These are phyloP conservation scores for Phytophthora chlamydospora DNA, from an alignment of 352 stramenopile genomes.

Conservation along the genomic window DNA sequence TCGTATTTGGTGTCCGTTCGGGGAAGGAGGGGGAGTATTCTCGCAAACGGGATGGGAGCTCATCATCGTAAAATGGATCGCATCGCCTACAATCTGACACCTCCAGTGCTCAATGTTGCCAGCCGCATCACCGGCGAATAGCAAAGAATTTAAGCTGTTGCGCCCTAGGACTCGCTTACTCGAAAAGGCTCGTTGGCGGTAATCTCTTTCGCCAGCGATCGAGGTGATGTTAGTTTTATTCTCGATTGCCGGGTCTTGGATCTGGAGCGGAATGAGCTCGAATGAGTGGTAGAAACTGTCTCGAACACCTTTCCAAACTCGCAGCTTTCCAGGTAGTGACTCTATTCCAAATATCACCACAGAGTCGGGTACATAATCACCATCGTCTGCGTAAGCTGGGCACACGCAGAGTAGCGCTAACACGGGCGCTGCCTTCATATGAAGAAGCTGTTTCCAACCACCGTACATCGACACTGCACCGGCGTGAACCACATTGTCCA, in stretches of 20 bases:
- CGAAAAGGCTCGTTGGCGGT: slow-evolving; percentile 80
- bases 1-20: slow-evolving; percentile 5
- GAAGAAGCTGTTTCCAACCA: slow-evolving; percentile 62
- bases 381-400: slow-evolving; percentile 78
- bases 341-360: slow-evolving; percentile 74
- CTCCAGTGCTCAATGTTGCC: slow-evolving; percentile 80
- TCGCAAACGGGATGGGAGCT: slow-evolving; percentile 40
- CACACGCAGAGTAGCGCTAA: slow-evolving; percentile 66
- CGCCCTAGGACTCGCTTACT: slow-evolving; percentile 39
- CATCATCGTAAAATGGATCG: slow-evolving; percentile 81
- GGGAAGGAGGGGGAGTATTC: slow-evolving; percentile 9
- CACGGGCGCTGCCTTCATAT: slow-evolving; percentile 35
- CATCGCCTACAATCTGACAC: slow-evolving; percentile 54
- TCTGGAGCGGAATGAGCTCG: slow-evolving; percentile 52
- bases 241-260: slow-evolving; percentile 52
- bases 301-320: slow-evolving; percentile 68
- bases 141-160: slow-evolving; percentile 67
- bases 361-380: slow-evolving; percentile 71
- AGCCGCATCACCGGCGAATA: slow-evolving; percentile 72
- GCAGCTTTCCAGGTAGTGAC: slow-evolving; percentile 53
- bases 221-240: slow-evolving; percentile 72
- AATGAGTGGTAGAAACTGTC: slow-evolving; percentile 45
- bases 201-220: slow-evolving; percentile 79
- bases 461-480: slow-evolving; percentile 79
- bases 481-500: slow-evolving; percentile 57